phyloP scores from a whole-genome alignment of 306 rosid species.

The Trifolium subterraneum region DNA sequence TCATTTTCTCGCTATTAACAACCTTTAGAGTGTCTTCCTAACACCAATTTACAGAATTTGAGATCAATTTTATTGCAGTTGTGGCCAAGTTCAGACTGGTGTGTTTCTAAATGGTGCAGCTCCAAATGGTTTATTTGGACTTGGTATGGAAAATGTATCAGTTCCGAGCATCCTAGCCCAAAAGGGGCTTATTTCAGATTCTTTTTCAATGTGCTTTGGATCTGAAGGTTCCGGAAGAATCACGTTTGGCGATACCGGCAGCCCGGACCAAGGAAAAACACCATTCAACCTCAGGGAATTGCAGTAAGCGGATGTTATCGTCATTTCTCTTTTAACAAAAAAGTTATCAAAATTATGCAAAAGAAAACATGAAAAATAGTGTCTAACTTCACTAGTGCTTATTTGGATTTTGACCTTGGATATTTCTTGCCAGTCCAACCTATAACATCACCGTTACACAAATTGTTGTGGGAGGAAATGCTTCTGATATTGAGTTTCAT shows the following conservation, averaged over 20 bases:
- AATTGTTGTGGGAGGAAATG: constrained; percentile 54
- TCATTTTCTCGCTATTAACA: neutral
- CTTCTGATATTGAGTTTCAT: constrained; percentile 49
- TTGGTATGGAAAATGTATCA: constrained; percentile 69
- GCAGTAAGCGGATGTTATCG: constrained; percentile 57
- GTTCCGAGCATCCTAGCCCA: constrained; percentile 82
- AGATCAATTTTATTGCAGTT: constrained; percentile 57
- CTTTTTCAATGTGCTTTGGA: constrained; percentile 93
- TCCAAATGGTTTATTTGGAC: constrained; percentile 92
- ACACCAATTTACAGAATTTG: neutral
- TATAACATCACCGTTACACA: constrained; percentile 74
- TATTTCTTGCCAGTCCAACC: constrained; percentile 61
- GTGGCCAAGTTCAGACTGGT: constrained; percentile 87
- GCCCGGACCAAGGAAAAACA: constrained; percentile 65
- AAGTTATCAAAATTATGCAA: constrained; percentile 17
- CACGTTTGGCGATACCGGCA: constrained; percentile 81
- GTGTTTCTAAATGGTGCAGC: constrained; percentile 66
- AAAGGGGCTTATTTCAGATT: constrained; percentile 65
- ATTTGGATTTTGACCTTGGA: constrained; percentile 8
- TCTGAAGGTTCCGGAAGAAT: constrained; percentile 68
- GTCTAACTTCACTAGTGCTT: constrained; percentile 20
- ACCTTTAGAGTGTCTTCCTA: constrained; percentile 21
- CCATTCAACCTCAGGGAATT: constrained; percentile 54
- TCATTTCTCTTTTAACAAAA: constrained; percentile 29
- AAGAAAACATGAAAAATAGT: constrained; percentile 5